Evolutionary conservation across 441 rosid genomes (phyloP), one percentile per base, ranked within the genome.

Genomic region (Gossypium laxum): DNA sequence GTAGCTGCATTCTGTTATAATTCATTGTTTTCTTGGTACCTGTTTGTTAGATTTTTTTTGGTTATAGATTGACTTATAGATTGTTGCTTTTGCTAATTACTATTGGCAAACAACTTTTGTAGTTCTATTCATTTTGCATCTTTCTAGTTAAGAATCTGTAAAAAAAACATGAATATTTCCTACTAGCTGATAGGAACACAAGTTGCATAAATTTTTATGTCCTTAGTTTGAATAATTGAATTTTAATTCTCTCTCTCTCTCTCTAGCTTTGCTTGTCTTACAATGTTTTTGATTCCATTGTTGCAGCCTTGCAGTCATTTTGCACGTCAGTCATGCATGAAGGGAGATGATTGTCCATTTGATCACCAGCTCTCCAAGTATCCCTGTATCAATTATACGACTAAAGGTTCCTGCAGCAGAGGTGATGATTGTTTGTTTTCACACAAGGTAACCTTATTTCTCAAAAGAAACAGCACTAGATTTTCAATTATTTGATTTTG

Each of bases 251-350:
- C 34, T 32, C 14, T 38, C 32, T 30, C 34, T 32, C 14, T 38
- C 14, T 24, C 1, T 1, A 0, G 3, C 11, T 59, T 4, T 14
- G 8, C 47, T 11, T 19, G 17, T 63, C 47, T 72, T 15, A 19
- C 21, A 22, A 11, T 22, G 58, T 52, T 69, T 57, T 54, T 32
- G 19, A 58, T 72, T 79, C 47, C 80, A 55, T 11, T 82, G 47
- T 77, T 86, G 83, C 85, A 93, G 98, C 95, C 98, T 0, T 93
- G 98, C 80, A 75, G 85, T 79, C 87, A 89, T 82, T 93, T 88
- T 86, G 93, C 93, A 19, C 91, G 91, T 7, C 82, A 85, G 56
- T 80, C 90, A 18, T 91, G 98, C 80, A 85, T 91, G 96, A 91
- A 93, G 84, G 98, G 96, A 67, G 93, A 88, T 17, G 83, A 86